Evolutionary conservation across 176 grass and related monocot genomes (phyloP).

Genomic region (Puccinellia tenuiflora): DNA sequence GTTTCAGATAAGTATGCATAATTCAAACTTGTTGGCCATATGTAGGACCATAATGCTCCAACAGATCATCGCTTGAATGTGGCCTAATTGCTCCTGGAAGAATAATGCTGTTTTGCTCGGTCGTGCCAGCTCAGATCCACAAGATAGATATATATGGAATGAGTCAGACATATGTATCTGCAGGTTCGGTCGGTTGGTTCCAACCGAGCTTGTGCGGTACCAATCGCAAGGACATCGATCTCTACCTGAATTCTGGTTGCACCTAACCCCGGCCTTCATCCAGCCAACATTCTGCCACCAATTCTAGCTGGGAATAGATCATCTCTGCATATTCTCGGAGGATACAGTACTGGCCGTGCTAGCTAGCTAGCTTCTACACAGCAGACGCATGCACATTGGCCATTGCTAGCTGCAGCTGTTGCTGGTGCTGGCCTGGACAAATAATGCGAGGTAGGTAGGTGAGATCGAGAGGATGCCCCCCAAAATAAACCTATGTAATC

Average conservation of each 20-base stretch:
- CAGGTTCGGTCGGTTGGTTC: neutral
- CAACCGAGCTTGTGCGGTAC: neutral
- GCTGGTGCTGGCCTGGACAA: neutral
- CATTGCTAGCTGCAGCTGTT: neutral
- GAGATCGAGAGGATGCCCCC: neutral
- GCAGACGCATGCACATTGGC: too few species aligned
- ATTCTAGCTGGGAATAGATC: neutral
- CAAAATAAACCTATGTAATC: neutral
- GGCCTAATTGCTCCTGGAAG: neutral
- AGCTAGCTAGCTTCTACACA: too few species aligned
- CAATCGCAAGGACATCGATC: neutral
- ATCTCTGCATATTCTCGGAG: neutral
- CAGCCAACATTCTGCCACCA: conserved; percentile 12
- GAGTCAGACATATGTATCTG: neutral
- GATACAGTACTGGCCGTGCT: too few species aligned
- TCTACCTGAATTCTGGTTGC: conserved; percentile 29
- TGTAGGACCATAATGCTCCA: neutral
- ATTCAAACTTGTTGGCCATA: neutral
- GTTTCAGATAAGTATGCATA: neutral
- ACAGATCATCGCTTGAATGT: neutral
- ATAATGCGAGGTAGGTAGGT: neutral
- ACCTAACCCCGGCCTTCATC: neutral
- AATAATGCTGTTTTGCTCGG: neutral
- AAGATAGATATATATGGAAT: neutral
- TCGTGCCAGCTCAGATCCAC: neutral